Evolutionary conservation across 1,284 basidiomycete genomes (phyloP), one percentile per base, ranked within the genome.

Genomic region (Cutaneotrichosporon spelunceum): DNA sequence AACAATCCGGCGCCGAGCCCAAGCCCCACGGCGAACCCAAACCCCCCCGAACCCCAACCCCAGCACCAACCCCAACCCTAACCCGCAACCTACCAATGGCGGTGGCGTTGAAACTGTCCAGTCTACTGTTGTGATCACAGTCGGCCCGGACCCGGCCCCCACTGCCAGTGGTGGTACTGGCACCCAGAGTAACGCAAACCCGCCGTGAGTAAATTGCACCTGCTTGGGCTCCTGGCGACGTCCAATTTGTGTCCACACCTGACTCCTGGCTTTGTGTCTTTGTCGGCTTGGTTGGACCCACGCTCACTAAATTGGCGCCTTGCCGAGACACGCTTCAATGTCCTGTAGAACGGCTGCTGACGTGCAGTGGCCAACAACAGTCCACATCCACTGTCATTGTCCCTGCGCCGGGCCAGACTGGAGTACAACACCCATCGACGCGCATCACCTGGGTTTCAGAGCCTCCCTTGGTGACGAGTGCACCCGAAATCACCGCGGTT

Each of bases 401-500:
- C 4, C 53, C 53, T 11, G 59, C 36, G 8, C 42, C 52, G 9
- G 24, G 29, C 14, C 45, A 49, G 36, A 13, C 36, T 24, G 19
- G 13, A 13, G 27, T n/a, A 13, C 48, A 27, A 11, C 26, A n/a
- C n/a, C n/a, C n/a, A 30, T 48, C 34, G 9, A 52, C 48, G 29
- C 27, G 26, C 23, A 48, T 48, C 9, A 56, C 55, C 3, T 42
- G 24, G n/a, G 27, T 61, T 7, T 47, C 42, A 27, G 50, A 33
- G 7, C 19, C 29, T 6, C 24, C 21, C 34, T 9, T 39, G 19
- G 30, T 34, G 8, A 42, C 36, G 14, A 27, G 16, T 26, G 53
- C 53, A 42, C 36, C 44, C 6, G 55, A 62, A 21, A 60, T 50
- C 13, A 65, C 60, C 1, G 57, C 57, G 14, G 34, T 39, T 14